Conservation (phyloP, 768 basidiomycete species). For the Mycena chlorophos region DNA sequence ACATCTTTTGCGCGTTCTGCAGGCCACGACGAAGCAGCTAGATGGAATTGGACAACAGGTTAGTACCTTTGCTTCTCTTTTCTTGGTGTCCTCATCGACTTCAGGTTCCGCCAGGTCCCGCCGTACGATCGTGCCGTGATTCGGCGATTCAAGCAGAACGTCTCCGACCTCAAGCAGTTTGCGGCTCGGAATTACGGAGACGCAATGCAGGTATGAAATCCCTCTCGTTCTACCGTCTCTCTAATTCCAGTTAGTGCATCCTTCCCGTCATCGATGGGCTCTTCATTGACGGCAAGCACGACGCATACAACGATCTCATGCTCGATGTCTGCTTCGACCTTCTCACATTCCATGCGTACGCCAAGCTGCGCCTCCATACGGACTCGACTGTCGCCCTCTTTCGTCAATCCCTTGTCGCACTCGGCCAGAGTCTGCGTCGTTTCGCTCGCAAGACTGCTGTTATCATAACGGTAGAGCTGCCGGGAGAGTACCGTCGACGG, state of each 20-base stretch:
- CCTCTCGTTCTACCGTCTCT: not conserved
- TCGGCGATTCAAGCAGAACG: not conserved
- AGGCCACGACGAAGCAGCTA: not conserved
- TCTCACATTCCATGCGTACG: not conserved
- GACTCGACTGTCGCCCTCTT: not conserved
- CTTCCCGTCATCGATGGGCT: conserved; percentile 40
- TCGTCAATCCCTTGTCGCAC: not conserved
- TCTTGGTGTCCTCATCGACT: not conserved
- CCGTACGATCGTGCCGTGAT: not conserved
- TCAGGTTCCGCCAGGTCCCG: not conserved
- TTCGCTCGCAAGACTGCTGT: not conserved
- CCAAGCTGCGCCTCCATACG: not conserved
- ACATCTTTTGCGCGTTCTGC: not conserved
- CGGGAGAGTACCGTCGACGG: not conserved
- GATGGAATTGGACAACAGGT: not conserved
- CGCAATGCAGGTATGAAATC: conserved; percentile 37
- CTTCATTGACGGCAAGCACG: not conserved
- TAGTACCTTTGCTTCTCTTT: not conserved
- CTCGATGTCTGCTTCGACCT: not conserved
- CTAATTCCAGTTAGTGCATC: conserved; percentile 26
- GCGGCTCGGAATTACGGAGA: conserved; percentile 45
- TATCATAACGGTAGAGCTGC: not conserved
- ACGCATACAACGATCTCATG: not conserved
- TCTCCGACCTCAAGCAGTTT: conserved; percentile 5
- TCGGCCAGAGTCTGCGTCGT: not conserved